Evolutionary conservation across 2,329 filamentous ascomycete genomes (phyloP), one percentile per base, ranked within the genome.

Genomic region (Ophiostoma triangulosporum): DNA sequence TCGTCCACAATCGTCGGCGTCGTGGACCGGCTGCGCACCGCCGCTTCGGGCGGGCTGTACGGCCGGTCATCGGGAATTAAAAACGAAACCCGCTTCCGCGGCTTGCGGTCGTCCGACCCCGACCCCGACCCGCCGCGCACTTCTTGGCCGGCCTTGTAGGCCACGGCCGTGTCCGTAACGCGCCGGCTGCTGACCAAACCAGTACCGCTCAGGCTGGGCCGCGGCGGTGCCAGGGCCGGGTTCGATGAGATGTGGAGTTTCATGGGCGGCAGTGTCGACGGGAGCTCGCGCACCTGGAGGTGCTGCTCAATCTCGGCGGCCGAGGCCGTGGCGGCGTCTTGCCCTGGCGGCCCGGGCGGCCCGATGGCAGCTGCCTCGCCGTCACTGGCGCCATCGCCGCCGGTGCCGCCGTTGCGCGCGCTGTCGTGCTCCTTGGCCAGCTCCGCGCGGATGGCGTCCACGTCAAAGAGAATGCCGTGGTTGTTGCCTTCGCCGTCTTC

Each of bases 381-480:
- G 6, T 14, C 11, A 8, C 38, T 32, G 3, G 7, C 32, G 15
- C 3, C 6, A 9, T 33, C 17, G 17, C 32, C 14, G 14, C 20
- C 20, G 38, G 9, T 17, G 7, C 8, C 20, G 15, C 31, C 48
- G 14, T n/a, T 14, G 8, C 20, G 20, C 29, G 24, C 50, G 31
- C 59, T 57, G 43, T 67, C 62, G 35, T 82, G 75, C 57, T 91
- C 85, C 49, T 78, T 80, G 27, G 87, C 87, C 32, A 98, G 72
- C 62, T 94, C 87, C 9, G 88, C 83, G 49, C 88, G 78, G 59
- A 98, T 97, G 12, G 93, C 93, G 62, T 98, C 93, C 48, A 98
- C 81, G 62, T 98, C 93, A 62, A 98, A 98, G 46, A 98, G 74
- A 8, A 97, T 84, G 32, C 78, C 78, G 40, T 72, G 71, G 61